Evolutionary conservation across 495 filamentous ascomycete species (phyloP).

Genomic region (Aspergillus egyptiacus): DNA sequence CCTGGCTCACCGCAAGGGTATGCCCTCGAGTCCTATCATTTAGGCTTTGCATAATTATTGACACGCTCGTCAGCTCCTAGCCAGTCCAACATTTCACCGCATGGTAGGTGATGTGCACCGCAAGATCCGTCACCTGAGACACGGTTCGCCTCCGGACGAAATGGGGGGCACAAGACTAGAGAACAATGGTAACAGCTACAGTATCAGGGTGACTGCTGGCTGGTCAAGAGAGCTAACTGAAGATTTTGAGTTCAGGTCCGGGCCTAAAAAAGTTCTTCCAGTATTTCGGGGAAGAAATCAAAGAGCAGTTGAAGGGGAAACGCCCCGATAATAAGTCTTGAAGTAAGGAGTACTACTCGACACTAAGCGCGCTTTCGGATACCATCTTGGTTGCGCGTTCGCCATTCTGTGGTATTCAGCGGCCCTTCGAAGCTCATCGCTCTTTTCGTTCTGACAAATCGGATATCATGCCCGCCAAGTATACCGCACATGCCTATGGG

Average conservation of each 20-base stretch:
- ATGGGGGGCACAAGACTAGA: slow-evolving; percentile 53
- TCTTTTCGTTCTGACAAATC: too few relatives aligned
- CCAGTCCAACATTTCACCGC: slow-evolving; percentile 55
- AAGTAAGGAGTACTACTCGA: too few relatives aligned
- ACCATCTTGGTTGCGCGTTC: not conserved
- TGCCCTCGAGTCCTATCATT: slow-evolving; percentile 8
- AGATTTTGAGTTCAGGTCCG: slow-evolving; percentile 20
- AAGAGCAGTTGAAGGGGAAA: slow-evolving; percentile 49
- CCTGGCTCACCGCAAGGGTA: slow-evolving; percentile 41
- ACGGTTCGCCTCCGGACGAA: slow-evolving; percentile 53
- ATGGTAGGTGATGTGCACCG: slow-evolving; percentile 52
- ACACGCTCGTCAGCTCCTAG: slow-evolving; percentile 44
- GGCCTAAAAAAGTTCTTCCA: slow-evolving; percentile 41
- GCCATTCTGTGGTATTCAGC: too few relatives aligned
- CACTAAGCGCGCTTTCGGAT: not conserved
- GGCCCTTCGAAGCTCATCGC: too few relatives aligned
- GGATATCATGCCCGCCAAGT: too few relatives aligned
- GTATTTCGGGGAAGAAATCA: slow-evolving; percentile 55
- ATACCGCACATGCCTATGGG: too few relatives aligned
- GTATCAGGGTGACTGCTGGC: not conserved
- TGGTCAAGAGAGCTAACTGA: slow-evolving; percentile 1
- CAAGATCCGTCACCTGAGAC: slow-evolving; percentile 43
- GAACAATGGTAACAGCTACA: slow-evolving; percentile 33
- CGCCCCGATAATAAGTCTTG: slow-evolving; percentile 35
- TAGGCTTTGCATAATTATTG: slow-evolving; percentile 20